Conservation (phyloP, 2,329 filamentous ascomycete species). For the Exophiala calicioides region DNA sequence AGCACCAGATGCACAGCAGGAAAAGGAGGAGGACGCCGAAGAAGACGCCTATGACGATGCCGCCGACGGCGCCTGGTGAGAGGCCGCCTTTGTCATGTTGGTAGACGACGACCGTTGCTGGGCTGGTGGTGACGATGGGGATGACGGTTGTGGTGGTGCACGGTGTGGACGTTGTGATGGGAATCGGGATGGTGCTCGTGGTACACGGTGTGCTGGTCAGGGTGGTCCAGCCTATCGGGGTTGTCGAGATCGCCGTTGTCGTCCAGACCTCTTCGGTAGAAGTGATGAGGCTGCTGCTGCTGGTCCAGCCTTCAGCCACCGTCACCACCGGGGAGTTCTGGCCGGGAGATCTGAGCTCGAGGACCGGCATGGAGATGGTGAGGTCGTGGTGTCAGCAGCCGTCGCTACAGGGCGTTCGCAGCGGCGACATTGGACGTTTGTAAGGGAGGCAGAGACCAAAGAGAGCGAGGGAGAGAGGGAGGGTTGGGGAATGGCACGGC, state of each 20-base stretch:
- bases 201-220: neutral
- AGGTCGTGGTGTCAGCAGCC: no score
- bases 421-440: no score
- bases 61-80: conserved; percentile 20
- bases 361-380: neutral
- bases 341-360: conserved; percentile 5
- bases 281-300: neutral
- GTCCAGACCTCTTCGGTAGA: neutral
- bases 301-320: neutral
- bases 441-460: no score
- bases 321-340: neutral
- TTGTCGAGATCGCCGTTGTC: conserved; percentile 6
- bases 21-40: conserved; percentile 23
- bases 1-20: conserved; percentile 23
- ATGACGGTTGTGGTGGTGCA: conserved; percentile 11
- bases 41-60: conserved; percentile 25
- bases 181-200: neutral
- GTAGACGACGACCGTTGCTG: conserved; percentile 13
- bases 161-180: conserved; percentile 10
- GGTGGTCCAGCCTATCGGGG: conserved; percentile 1
- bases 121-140: conserved; percentile 14
- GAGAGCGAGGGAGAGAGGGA: no score
- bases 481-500: no score
- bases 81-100: conserved; percentile 18
- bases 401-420: no score